A percentile compares a stretch with the other conserved stretches of the same genome.
Evolutionary conservation across 2,329 filamentous ascomycete species (phyloP).

Genomic region (Claviceps lovelessii): DNA sequence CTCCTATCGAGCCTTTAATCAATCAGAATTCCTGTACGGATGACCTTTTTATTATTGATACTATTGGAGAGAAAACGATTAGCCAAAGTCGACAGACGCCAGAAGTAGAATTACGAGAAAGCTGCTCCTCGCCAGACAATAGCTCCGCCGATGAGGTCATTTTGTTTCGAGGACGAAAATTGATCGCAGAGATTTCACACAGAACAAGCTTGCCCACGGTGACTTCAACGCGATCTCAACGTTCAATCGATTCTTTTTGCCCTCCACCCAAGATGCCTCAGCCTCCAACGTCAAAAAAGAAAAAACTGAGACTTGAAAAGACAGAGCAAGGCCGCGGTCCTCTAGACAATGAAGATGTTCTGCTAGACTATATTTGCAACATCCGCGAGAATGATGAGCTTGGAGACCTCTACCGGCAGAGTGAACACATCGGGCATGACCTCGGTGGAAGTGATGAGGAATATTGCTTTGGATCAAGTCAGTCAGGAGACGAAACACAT

Average conservation of each 20-base stretch:
- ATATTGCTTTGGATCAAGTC: neutral
- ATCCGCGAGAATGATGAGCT: constrained; percentile 37
- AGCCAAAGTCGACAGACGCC: neutral
- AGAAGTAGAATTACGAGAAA: constrained; percentile 8
- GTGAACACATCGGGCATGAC: constrained; percentile 32
- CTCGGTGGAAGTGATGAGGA: constrained; percentile 15
- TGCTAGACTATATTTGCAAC: constrained; percentile 60
- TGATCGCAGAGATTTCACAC: neutral
- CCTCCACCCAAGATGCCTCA: neutral
- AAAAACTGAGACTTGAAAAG: neutral
- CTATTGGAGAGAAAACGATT: constrained; percentile 14
- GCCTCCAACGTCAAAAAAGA: neutral
- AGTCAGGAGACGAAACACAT: neutral
- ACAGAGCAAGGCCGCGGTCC: neutral
- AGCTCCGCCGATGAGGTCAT: constrained; percentile 54
- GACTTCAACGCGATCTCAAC: neutral
- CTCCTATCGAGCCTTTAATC: neutral
- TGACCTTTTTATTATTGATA: constrained; percentile 23
- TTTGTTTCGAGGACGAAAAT: constrained; percentile 44
- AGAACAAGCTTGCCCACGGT: neutral
- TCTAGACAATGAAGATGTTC: constrained; percentile 29
- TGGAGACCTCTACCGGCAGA: constrained; percentile 48
- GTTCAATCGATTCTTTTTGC: neutral
- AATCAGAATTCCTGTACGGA: neutral
- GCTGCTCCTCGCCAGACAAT: constrained; percentile 11